These are phyloP conservation scores for Penicillium cinerascens DNA, from an alignment of 495 filamentous ascomycete species.

Conservation along the genomic window DNA sequence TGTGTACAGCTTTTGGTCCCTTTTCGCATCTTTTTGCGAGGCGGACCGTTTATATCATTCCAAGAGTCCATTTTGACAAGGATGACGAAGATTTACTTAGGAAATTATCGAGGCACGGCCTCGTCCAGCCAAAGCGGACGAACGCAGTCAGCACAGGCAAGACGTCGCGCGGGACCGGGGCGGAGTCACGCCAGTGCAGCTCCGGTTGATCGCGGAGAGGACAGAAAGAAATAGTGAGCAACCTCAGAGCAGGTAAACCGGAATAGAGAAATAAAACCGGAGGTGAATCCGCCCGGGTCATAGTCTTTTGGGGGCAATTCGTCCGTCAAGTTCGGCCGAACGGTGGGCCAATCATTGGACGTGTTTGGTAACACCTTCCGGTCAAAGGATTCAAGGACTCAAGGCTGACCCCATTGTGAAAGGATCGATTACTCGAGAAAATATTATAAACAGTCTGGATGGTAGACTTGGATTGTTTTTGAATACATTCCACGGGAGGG, in stretches of 20 bases:
- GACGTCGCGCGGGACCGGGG: not conserved
- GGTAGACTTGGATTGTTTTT: conserved; percentile 10
- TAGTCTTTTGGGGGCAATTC: conserved; percentile 4
- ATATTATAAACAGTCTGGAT: not conserved
- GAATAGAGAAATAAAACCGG: not conserved
- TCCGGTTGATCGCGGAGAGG: not conserved
- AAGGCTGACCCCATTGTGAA: not conserved
- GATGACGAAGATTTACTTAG: not conserved
- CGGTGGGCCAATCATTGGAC: not conserved
- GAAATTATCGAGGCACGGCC: not conserved
- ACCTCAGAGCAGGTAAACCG: not conserved
- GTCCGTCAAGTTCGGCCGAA: conserved; percentile 27
- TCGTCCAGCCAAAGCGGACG: not conserved
- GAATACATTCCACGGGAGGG: conserved; percentile 27
- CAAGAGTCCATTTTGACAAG: conserved; percentile 15
- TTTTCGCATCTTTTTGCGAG: conserved; percentile 39
- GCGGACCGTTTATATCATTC: conserved; percentile 23
- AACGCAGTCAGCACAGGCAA: not conserved
- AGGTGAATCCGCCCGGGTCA: not conserved
- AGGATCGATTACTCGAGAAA: not conserved
- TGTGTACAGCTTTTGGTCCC: conserved; percentile 41
- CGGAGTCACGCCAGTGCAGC: not conserved
- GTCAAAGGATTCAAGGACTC: not conserved
- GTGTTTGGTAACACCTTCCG: not conserved
- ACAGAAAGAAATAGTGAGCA: not conserved